These are phyloP conservation scores for Isabelozyma gotoi DNA, from an alignment of 805 yeast species.

Conservation along the genomic window DNA sequence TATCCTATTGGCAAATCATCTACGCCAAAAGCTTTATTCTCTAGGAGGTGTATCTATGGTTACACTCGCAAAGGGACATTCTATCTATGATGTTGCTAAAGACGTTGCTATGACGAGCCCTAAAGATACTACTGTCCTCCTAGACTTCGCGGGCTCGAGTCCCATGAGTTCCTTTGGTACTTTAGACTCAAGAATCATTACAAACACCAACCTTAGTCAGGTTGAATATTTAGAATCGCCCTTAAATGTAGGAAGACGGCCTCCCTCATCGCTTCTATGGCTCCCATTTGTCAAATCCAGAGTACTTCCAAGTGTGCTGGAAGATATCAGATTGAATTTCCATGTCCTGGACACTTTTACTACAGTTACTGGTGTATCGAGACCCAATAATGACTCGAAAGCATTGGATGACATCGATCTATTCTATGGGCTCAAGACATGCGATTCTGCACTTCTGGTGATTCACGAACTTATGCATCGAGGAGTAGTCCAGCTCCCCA, in stretches of 20 bases:
- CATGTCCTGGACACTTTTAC: neutral
- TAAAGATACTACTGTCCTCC: neutral
- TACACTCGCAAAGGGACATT: neutral
- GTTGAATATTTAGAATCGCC: neutral
- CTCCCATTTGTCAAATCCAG: slow-evolving; percentile 8
- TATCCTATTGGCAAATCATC: slow-evolving; percentile 5
- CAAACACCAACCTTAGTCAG: slow-evolving; percentile 2
- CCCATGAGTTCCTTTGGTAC: neutral
- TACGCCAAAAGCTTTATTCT: slow-evolving; percentile 6
- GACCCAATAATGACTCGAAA: neutral
- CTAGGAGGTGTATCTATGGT: neutral
- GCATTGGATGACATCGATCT: slow-evolving; percentile 11
- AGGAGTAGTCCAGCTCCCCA: neutral
- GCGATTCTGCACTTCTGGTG: slow-evolving; percentile 7
- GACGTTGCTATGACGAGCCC: neutral
- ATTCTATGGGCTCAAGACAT: slow-evolving; percentile 10
- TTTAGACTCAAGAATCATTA: neutral
- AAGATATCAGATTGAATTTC: neutral
- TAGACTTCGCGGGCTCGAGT: neutral
- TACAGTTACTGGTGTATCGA: neutral
- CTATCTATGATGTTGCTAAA: neutral
- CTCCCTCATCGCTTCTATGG: slow-evolving; percentile 4
- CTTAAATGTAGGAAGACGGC: neutral
- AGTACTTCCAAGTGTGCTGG: neutral
- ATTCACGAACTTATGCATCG: slow-evolving; percentile 1